Percentiles rank a stretch among this genome's conserved stretches.
These are phyloP conservation scores for Ogataea neopini DNA, from an alignment of 805 yeast genomes.

Conservation along the genomic window DNA sequence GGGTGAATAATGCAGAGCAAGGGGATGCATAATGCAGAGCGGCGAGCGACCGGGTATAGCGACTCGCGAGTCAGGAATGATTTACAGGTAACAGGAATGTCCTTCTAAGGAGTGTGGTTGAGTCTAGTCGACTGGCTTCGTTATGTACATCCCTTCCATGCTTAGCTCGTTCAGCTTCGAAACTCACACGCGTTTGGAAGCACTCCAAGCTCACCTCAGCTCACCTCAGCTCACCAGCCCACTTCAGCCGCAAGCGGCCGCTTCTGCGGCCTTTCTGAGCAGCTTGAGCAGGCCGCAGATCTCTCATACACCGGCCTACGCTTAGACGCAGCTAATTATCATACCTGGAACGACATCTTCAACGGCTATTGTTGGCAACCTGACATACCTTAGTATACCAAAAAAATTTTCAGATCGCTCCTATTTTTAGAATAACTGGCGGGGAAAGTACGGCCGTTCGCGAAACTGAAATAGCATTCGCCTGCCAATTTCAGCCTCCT, in stretches of 20 bases:
- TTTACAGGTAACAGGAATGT: too few relatives aligned
- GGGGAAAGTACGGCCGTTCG: constrained; percentile 8
- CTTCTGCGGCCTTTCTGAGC: too few relatives aligned
- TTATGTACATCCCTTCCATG: too few relatives aligned
- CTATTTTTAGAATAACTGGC: constrained; percentile 7
- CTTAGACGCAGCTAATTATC: constrained; percentile 3
- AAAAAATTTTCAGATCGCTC: not conserved
- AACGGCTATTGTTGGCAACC: constrained; percentile 1
- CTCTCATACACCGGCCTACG: not conserved
- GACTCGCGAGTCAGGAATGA: too few relatives aligned
- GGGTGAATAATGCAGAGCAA: constrained; percentile 5
- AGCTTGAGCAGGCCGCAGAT: too few relatives aligned
- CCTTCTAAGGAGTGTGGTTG: too few relatives aligned
- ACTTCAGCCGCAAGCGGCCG: too few relatives aligned
- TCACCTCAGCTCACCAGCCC: too few relatives aligned
- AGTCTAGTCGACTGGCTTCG: too few relatives aligned
- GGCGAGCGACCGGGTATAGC: not conserved
- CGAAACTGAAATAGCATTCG: constrained; percentile 4
- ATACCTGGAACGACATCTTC: not conserved
- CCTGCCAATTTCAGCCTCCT: constrained; percentile 4
- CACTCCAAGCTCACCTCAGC: too few relatives aligned
- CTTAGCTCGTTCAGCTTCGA: too few relatives aligned
- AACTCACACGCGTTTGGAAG: too few relatives aligned
- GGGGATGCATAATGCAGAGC: not conserved
- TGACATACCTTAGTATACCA: not conserved